These are phyloP conservation scores for Neonectria neomacrospora DNA, from an alignment of 2,329 filamentous ascomycete species.

Conservation along the genomic window DNA sequence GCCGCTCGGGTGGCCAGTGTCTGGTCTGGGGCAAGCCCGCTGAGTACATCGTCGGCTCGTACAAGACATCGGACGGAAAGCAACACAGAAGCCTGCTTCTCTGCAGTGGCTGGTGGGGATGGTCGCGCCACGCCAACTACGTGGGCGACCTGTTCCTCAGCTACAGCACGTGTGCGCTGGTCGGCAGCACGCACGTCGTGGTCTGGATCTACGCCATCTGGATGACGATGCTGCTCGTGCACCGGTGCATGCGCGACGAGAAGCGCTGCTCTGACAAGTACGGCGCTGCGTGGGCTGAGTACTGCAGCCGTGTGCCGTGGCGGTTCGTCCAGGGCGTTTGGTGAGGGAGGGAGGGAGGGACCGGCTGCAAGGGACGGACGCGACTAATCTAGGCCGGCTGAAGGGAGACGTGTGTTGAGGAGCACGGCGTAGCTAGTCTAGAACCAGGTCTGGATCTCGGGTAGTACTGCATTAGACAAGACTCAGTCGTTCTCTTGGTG, in stretches of 20 bases:
- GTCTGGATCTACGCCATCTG: constrained; percentile 59
- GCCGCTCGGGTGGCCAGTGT: constrained; percentile 53
- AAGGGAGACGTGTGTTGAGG: neutral
- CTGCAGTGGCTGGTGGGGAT: constrained; percentile 47
- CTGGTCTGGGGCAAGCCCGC: constrained; percentile 57
- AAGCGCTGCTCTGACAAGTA: constrained; percentile 57
- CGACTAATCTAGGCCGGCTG: neutral
- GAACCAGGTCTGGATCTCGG: neutral
- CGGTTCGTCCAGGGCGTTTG: constrained; percentile 52
- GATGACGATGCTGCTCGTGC: constrained; percentile 56
- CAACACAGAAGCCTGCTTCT: constrained; percentile 49
- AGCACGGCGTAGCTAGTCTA: too few relatives aligned
- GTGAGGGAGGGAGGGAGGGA: constrained; percentile 21
- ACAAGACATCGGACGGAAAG: constrained; percentile 55
- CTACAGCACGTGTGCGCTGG: constrained; percentile 56
- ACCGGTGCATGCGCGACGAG: constrained; percentile 59
- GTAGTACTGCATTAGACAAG: neutral
- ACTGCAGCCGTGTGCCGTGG: constrained; percentile 55
- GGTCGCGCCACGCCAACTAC: constrained; percentile 47
- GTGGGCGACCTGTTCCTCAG: constrained; percentile 44
- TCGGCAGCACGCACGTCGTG: constrained; percentile 50
- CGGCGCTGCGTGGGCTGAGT: constrained; percentile 56
- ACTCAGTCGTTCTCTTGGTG: neutral
- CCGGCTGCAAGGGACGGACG: neutral
- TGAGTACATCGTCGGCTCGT: constrained; percentile 51